These are phyloP conservation scores for Coleophoma cylindrospora DNA, from an alignment of 2,329 filamentous ascomycete species.

Conservation along the genomic window DNA sequence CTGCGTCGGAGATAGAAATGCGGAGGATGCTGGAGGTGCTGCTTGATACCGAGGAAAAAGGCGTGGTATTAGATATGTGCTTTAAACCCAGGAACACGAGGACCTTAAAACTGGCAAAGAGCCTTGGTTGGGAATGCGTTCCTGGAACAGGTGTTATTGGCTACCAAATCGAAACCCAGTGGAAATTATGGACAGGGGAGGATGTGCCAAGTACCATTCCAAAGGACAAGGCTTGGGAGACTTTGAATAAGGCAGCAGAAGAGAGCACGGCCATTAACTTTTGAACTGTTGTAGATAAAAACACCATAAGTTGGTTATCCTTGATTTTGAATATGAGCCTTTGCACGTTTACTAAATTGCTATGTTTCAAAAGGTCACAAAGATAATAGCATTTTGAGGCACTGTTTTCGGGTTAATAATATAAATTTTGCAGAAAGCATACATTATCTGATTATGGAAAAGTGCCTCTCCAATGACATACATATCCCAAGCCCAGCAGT, in stretches of 20 bases:
- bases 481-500: no score
- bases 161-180: conserved; percentile 35
- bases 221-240: conserved; percentile 25
- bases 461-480: no score
- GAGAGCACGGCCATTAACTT: conserved; percentile 29
- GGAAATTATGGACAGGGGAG: conserved; percentile 30
- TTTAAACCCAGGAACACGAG: conserved; percentile 69
- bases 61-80: conserved; percentile 76
- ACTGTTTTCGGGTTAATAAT: no score
- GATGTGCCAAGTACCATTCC: conserved; percentile 15
- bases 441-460: no score
- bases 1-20: conserved; percentile 53
- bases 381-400: no score
- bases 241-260: conserved; percentile 27
- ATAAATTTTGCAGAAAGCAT: no score
- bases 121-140: conserved; percentile 40
- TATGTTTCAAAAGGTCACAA: no score
- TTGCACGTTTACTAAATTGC: no score
- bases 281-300: no score
- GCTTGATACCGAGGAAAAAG: conserved; percentile 43
- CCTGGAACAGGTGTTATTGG: conserved; percentile 36
- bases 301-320: no score
- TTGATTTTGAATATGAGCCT: no score
- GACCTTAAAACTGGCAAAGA: conserved; percentile 55
- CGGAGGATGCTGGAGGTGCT: conserved; percentile 33